phyloP scores from a whole-genome alignment of 2,329 filamentous ascomycete species.

The Ceratocystis diversiconidia region DNA sequence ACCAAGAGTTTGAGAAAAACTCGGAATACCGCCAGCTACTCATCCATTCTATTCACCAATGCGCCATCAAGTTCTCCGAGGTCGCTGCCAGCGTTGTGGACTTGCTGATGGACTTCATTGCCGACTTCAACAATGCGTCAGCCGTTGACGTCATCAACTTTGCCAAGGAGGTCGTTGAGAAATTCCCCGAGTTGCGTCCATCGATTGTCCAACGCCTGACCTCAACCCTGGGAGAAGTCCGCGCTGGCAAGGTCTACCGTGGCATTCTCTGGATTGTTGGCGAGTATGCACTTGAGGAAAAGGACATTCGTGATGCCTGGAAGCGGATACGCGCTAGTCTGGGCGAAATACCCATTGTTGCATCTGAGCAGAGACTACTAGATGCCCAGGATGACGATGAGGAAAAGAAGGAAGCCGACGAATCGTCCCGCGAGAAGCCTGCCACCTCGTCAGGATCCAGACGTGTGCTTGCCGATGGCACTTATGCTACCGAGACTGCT shows the following conservation, averaged over 20 bases:
- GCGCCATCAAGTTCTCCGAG: constrained; percentile 97
- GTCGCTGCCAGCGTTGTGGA: constrained; percentile 94
- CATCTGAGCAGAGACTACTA: constrained; percentile 81
- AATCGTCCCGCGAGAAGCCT: constrained; percentile 67
- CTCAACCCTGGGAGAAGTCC: constrained; percentile 79
- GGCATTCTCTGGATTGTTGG: constrained; percentile 96
- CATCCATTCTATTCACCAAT: constrained; percentile 95
- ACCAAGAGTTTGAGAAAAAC: constrained; percentile 98
- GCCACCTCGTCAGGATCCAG: constrained; percentile 64
- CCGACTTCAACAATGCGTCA: constrained; percentile 92
- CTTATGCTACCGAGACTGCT: constrained; percentile 92
- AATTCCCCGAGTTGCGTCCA: constrained; percentile 78
- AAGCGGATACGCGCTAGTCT: constrained; percentile 86
- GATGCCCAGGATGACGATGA: constrained; percentile 68
- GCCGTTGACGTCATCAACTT: constrained; percentile 97
- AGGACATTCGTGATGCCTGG: constrained; percentile 91
- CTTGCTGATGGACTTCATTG: constrained; percentile 96
- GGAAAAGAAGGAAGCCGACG: constrained; percentile 33
- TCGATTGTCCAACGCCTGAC: constrained; percentile 83
- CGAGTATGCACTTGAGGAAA: constrained; percentile 88
- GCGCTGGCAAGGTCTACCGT: constrained; percentile 92
- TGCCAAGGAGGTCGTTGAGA: constrained; percentile 97
- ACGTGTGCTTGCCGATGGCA: constrained; percentile 88
- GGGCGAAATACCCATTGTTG: constrained; percentile 91
- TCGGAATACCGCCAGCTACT: constrained; percentile 86